Evolutionary conservation across 352 stramenopile genomes (phyloP).

Genomic region (Pythium coloratum): DNA sequence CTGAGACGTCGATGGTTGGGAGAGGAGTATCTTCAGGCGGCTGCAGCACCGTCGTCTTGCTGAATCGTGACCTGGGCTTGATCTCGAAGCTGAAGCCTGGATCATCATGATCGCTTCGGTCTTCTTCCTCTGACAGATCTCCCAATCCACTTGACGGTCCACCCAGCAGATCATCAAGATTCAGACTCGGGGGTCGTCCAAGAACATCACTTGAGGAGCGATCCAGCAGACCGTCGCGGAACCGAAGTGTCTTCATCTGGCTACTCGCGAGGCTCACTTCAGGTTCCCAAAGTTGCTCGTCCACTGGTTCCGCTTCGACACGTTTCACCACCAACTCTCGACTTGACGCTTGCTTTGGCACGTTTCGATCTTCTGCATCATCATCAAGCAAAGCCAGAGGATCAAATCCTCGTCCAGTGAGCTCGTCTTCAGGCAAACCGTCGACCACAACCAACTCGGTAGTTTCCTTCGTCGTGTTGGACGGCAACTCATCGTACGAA

Average conservation of each 20-base stretch:
- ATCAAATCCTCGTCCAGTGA: constrained; percentile 5
- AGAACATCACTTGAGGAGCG: constrained; percentile 7
- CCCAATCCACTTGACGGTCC: not conserved
- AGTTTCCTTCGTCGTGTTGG: not conserved
- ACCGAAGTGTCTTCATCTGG: constrained; percentile 16
- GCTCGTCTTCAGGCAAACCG: not conserved
- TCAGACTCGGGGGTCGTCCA: constrained; percentile 11
- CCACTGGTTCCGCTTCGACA: not conserved
- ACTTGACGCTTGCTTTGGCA: not conserved
- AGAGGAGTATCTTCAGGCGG: not conserved
- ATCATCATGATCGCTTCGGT: not conserved
- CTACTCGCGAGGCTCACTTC: not conserved
- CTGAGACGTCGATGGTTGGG: not conserved
- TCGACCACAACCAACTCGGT: not conserved
- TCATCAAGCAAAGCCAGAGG: constrained; percentile 16
- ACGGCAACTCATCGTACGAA: not conserved
- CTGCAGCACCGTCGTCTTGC: not conserved
- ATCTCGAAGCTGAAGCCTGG: constrained; percentile 59
- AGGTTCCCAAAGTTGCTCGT: not conserved
- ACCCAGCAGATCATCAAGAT: constrained; percentile 25
- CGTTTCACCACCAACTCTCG: not conserved
- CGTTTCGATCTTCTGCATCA: not conserved
- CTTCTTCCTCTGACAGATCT: not conserved
- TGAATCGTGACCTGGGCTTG: constrained; percentile 32
- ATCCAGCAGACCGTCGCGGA: constrained; percentile 22